Base-by-base conservation (phyloP, 2,329 filamentous ascomycete species). In the Aspergillus sergii region DNA sequence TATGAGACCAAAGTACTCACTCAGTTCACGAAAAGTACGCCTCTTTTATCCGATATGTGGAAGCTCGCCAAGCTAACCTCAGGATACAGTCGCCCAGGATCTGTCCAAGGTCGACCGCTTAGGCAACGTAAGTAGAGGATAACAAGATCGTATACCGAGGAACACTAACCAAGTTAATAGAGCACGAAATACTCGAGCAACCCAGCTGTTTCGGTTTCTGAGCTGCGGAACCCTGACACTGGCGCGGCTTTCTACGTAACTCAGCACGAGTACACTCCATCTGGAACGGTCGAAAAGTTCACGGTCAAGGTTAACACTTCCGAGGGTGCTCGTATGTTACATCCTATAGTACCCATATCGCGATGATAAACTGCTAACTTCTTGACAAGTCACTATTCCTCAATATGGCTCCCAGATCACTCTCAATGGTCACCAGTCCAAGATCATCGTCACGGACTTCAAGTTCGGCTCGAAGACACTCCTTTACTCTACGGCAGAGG, bases 1-100 rank as follows among this genome's bases (percentile, higher is more conserved):
- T 85, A 85, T 62, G 87, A 89, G 73, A 88, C 86, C 0, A 89
- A 89, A 72, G 80, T 88, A 26, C 74, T 89, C 32, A 84, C 84
- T 1, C 71, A 88, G 63, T 89, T 89, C 70, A 87, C 86, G 0
- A 81, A 86, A 34, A 81, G 84, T 55, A 55, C 6, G 51, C 32
- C 32, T 14, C n/a, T 26, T 16, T 11, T 39, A 14, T 14, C n/a
- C 21, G 16, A 36, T 36, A 12, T 23, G 30, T 39, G 30, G 51
- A 55, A 39, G 14, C 12, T 23, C n/a, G 21, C 30, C 32, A 26
- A 39, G 51, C 51, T 55, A 26, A 55, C 11, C 30, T 28, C 30
- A 19, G n/a, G 32, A 26, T 39, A 39, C 19, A 55, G 51, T 55
- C 46, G 86, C 87, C 2, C 79, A 81, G 26, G 86, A 87, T 59